A percentile compares a stretch with the other conserved stretches of the same genome.
These are phyloP conservation scores for Exophiala lecanii-corni DNA, from an alignment of 2,329 filamentous ascomycete species.

Conservation along the genomic window DNA sequence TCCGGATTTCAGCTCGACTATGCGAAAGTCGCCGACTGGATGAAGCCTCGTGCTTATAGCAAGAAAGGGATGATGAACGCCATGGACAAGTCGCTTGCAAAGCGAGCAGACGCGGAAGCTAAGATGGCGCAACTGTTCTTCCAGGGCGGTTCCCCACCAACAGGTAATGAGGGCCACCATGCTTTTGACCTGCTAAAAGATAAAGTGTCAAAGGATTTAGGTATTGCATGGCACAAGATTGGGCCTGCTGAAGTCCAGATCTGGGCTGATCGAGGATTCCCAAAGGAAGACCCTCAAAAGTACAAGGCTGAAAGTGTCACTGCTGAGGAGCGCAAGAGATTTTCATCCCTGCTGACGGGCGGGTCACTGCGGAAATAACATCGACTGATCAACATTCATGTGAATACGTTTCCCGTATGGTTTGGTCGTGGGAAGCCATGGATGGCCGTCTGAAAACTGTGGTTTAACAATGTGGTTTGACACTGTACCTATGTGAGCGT, in stretches of 20 bases:
- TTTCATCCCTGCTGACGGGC: too few relatives aligned
- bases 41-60: constrained; percentile 5
- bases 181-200: constrained; percentile 6
- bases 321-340: too few relatives aligned
- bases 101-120: background rate
- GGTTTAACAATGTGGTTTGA: too few relatives aligned
- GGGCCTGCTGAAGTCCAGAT: constrained; percentile 9
- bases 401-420: too few relatives aligned
- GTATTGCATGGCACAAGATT: constrained; percentile 16
- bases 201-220: constrained; percentile 17
- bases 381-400: too few relatives aligned
- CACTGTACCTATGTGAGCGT: too few relatives aligned
- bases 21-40: constrained; percentile 10
- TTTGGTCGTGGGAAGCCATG: too few relatives aligned
- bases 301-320: too few relatives aligned
- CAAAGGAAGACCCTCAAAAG: too few relatives aligned
- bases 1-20: constrained; percentile 18
- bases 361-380: too few relatives aligned
- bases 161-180: background rate
- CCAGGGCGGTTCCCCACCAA: constrained; percentile 1
- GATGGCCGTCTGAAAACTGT: too few relatives aligned
- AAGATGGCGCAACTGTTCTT: constrained; percentile 7
- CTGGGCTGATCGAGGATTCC: constrained; percentile 11
- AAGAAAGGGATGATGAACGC: constrained; percentile 2
- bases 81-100: background rate